Base-by-base conservation (phyloP, 2,329 filamentous ascomycete species). In the Fusarium begoniae region DNA sequence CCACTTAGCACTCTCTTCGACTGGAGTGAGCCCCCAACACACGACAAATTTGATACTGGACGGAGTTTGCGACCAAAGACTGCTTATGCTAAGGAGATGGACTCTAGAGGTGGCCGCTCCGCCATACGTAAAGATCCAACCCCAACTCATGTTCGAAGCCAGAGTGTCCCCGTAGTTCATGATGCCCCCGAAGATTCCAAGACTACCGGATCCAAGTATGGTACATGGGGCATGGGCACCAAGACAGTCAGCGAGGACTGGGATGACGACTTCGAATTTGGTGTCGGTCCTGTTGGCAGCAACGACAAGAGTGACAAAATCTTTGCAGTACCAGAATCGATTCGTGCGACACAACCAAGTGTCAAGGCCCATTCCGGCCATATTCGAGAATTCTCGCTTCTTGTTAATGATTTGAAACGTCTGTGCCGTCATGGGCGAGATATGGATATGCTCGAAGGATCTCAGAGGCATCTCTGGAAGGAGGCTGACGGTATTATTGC, bases 251-350 rank as follows among this genome's bases (percentile, higher is more conserved):
- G 92, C 70, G 94, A 97, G 80, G 94, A 96, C 78, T 97, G 94
- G 94, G 94, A 96, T 76, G 93, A 95, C 72, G 94, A 97, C 80
- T 96, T 97, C 76, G 93, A 96, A 69, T 95, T 96, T 79, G 88
- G 88, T 14, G 85, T 84, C 32, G 80, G 86, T 38, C 84, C 83
- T 48, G 77, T 82, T 41, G 80, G 70, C 9, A 81, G 81, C n/a
- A 80, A 81, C 43, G 82, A 81, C 40, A 81, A 80, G 35, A 80
- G 81, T 32, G 81, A 80, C 8, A 72, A 80, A 65, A 61, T 78
- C 30, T 82, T 84, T 73, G 79, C 81, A 45, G 81, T 97, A 30
- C 94, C 94, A 1, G 90, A 91, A 73, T 93, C 90, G 4, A 96
- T 97, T 63, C 91, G 92, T 77, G 93, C 94, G 60, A 93, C 93